phyloP scores from a whole-genome alignment of 2,329 filamentous ascomycete species.

The Hypoxylon sp. region DNA sequence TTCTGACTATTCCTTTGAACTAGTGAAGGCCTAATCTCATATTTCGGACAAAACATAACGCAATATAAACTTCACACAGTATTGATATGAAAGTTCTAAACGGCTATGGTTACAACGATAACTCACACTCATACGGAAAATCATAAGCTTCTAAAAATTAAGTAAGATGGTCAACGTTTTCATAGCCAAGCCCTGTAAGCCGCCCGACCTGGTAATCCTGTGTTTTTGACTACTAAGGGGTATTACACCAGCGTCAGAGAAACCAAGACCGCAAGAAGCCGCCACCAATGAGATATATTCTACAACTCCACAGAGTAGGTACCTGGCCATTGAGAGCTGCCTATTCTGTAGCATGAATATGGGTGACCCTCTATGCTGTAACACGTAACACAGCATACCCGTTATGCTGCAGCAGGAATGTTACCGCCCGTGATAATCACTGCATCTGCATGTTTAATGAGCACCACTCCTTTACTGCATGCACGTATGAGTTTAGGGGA shows the following conservation, averaged over 20 bases:
- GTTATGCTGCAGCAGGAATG: slow-evolving; percentile 28
- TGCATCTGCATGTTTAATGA: slow-evolving; percentile 15
- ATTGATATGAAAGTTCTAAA: too few species aligned
- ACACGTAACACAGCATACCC: slow-evolving; percentile 38
- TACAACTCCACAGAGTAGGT: not conserved
- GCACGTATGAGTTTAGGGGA: not conserved
- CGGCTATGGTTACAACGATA: too few species aligned
- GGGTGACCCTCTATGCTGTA: slow-evolving; percentile 31
- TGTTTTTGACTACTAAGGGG: not conserved
- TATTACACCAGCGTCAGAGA: not conserved
- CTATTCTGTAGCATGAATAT: slow-evolving; percentile 3
- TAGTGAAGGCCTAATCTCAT: too few species aligned
- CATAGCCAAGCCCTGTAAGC: too few species aligned
- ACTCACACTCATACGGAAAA: too few species aligned
- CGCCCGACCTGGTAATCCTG: not conserved
- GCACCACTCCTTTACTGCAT: not conserved
- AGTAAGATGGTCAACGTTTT: too few species aligned
- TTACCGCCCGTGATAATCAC: slow-evolving; percentile 27
- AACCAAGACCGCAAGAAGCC: not conserved
- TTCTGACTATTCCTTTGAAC: too few species aligned
- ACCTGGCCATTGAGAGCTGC: slow-evolving; percentile 9
- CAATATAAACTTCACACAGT: too few species aligned
- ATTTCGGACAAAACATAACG: too few species aligned
- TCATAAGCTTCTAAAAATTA: too few species aligned
- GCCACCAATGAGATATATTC: slow-evolving; percentile 3